A percentile compares a stretch with the other conserved stretches of the same genome.
Evolutionary conservation across 495 filamentous ascomycete genomes (phyloP).

Genomic region (Xylaria intraflava): DNA sequence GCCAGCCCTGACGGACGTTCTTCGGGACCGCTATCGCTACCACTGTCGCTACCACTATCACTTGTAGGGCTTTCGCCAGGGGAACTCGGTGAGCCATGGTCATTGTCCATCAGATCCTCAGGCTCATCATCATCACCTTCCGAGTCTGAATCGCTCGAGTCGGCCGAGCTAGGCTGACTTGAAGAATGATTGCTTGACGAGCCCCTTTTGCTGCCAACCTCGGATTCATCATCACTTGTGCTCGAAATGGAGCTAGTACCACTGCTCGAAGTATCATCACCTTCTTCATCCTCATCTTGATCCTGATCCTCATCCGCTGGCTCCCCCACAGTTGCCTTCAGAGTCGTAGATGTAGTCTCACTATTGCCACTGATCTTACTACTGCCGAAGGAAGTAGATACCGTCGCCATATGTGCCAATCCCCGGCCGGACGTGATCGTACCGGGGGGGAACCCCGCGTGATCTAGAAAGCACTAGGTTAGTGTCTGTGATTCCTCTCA

Average conservation of each 20-base stretch:
- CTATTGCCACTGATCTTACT: conserved; percentile 22
- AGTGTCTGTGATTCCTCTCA: conserved; percentile 29
- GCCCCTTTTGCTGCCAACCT: conserved; percentile 7
- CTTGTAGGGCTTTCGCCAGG: conserved; percentile 10
- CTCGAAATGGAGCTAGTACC: conserved; percentile 15
- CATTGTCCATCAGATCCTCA: conserved; percentile 2
- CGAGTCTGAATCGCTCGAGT: conserved; percentile 20
- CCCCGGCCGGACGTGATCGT: conserved; percentile 41
- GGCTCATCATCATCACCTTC: conserved; percentile 12
- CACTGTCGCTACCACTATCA: conserved; percentile 12
- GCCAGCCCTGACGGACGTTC: background rate
- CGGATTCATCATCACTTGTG: background rate
- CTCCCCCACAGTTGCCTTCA: conserved; percentile 25
- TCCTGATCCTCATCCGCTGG: conserved; percentile 27
- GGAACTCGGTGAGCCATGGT: conserved; percentile 5
- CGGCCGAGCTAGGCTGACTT: conserved; percentile 6
- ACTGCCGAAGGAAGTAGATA: conserved; percentile 18
- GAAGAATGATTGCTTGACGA: background rate
- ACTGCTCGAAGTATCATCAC: conserved; percentile 20
- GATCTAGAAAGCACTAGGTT: conserved; percentile 21
- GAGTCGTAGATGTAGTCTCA: conserved; percentile 20
- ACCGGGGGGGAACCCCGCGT: conserved; percentile 44
- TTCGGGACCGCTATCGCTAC: conserved; percentile 20
- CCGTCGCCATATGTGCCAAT: conserved; percentile 30
- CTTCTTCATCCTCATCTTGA: conserved; percentile 22